A percentile compares a stretch with the other conserved stretches of the same genome.
Conservation (phyloP, 345 rosid species). For the Turritis glabra region DNA sequence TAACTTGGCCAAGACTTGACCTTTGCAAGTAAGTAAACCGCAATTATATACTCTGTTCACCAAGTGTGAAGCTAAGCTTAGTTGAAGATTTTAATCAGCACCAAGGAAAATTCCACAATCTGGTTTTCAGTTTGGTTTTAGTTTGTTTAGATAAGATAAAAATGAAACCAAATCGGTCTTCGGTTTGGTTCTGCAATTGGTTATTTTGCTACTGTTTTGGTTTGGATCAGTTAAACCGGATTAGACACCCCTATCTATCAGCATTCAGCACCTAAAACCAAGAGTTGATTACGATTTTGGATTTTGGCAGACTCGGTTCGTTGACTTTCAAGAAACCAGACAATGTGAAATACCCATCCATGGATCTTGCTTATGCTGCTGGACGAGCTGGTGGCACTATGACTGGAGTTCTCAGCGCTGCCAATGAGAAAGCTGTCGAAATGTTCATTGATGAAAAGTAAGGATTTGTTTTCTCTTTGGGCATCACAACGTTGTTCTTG, state of each 20-base stretch:
- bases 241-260: neutral
- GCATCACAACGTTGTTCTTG: neutral
- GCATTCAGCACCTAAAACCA: neutral
- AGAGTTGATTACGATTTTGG: neutral
- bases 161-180: neutral
- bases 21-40: constrained; percentile 73
- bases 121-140: too few relatives aligned
- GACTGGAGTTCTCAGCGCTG: constrained; percentile 99
- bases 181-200: neutral
- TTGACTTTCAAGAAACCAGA: constrained; percentile 88
- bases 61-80: neutral
- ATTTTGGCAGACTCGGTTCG: constrained; percentile 72
- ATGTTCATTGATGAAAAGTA: constrained; percentile 86
- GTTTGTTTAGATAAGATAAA: too few relatives aligned
- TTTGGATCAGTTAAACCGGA: neutral
- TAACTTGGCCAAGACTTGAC: constrained; percentile 95
- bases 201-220: neutral
- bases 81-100: neutral
- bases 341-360: constrained; percentile 86
- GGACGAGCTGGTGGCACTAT: constrained; percentile 99
- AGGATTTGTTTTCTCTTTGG: neutral
- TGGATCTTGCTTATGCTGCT: constrained; percentile 95
- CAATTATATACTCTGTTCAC: neutral
- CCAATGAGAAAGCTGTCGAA: constrained; percentile 85
- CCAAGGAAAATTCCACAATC: too few relatives aligned